These are phyloP conservation scores for Sporothrix globosa DNA, from an alignment of 2,329 filamentous ascomycete genomes.

Conservation along the genomic window DNA sequence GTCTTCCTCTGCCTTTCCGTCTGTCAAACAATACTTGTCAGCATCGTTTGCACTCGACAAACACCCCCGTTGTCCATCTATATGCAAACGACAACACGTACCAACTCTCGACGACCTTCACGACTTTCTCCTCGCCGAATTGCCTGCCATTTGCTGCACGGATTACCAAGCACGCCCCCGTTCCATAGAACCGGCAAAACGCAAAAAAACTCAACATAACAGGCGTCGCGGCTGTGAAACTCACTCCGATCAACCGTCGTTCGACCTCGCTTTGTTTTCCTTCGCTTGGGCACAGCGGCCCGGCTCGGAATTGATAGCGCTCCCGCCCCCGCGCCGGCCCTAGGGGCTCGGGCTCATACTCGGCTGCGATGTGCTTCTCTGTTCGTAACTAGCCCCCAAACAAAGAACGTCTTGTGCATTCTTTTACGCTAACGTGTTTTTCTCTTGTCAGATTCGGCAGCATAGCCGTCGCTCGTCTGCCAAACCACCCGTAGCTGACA, in stretches of 20 bases:
- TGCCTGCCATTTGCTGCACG: not conserved
- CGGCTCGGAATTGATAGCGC: conserved; percentile 9
- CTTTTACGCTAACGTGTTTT: not conserved
- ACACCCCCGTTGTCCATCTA: not conserved
- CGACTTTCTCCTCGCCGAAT: not conserved
- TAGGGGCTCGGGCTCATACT: conserved; percentile 26
- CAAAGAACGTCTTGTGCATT: not conserved
- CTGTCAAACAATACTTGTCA: not conserved
- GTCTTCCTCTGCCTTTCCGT: not conserved
- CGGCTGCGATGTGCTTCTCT: conserved; percentile 29
- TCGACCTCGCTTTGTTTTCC: not conserved
- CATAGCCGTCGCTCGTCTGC: conserved; percentile 21
- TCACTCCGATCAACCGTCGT: conserved; percentile 23
- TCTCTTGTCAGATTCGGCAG: conserved; percentile 14
- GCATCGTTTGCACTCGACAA: not conserved
- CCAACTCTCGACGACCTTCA: not conserved
- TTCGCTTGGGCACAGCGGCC: conserved; percentile 22
- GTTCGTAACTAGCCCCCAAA: conserved; percentile 4
- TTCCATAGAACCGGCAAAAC: not conserved
- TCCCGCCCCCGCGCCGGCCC: conserved; percentile 29
- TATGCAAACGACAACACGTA: not conserved
- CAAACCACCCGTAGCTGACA: conserved; percentile 17
- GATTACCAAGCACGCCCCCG: not conserved
- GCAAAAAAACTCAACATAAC: not conserved
- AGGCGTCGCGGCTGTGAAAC: conserved; percentile 27